Conservation (phyloP, 2,329 filamentous ascomycete species). For the Cladosporium phlei region DNA sequence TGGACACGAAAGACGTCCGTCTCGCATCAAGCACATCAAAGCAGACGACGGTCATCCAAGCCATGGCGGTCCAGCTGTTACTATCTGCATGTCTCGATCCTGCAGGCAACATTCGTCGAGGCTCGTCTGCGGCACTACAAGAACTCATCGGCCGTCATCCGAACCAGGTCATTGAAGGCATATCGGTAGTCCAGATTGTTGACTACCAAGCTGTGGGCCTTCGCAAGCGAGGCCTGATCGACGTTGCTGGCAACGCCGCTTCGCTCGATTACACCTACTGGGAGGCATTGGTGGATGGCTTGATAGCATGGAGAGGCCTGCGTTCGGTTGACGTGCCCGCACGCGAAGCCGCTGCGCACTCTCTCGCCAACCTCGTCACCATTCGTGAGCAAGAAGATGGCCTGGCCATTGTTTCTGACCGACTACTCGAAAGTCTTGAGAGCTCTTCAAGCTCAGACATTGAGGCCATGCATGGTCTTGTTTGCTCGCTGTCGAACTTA, state of each 20-base stretch:
- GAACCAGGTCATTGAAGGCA: conserved; percentile 74
- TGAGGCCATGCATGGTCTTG: conserved; percentile 20
- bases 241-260: conserved; percentile 67
- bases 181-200: conserved; percentile 78
- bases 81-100: conserved; percentile 80
- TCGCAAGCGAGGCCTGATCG: conserved; percentile 72
- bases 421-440: conserved; percentile 21
- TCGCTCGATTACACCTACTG: conserved; percentile 62
- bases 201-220: conserved; percentile 92
- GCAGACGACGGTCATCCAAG: conserved; percentile 45
- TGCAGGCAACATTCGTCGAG: conserved; percentile 86
- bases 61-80: conserved; percentile 75
- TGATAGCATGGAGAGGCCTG: conserved; percentile 85
- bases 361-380: conserved; percentile 56
- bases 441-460: conserved; percentile 16
- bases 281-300: conserved; percentile 61
- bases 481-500: conserved; percentile 11
- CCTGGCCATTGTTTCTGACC: conserved; percentile 31
- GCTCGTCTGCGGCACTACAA: conserved; percentile 87
- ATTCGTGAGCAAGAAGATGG: conserved; percentile 26
- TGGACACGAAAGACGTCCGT: conserved; percentile 40
- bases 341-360: conserved; percentile 64
- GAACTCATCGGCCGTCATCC: conserved; percentile 92
- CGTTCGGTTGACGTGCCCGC: conserved; percentile 71
- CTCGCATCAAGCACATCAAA: neutral